Base-by-base conservation (phyloP, 2,329 filamentous ascomycete species). In the Nannizziopsis barbatae region DNA sequence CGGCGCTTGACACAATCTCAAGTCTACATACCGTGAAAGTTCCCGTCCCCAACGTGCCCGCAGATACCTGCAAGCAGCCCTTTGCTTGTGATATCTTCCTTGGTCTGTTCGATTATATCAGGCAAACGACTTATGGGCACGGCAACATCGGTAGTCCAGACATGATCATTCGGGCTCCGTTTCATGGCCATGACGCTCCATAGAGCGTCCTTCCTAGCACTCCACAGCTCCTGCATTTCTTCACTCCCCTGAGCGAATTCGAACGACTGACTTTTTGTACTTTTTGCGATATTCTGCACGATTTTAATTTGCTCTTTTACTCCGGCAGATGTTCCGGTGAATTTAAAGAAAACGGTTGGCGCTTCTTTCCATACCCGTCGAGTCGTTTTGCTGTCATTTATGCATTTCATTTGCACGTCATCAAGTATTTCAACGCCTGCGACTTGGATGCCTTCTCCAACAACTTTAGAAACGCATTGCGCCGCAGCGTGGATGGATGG, bases 391-490 rank as follows among this genome's bases (percentile, higher is more conserved):
- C 68, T 70, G 40, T 66, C 65, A 55, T 83, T 83, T 64, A 83
- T 81, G 62, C 76, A 81, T 53, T 71, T 68, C 79, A 95, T 95
- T 70, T 94, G 88, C 50, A 88, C 83, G 62, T 94, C 88, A 67
- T 95, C 89, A 22, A 95, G 73, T 50, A 95, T 84, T 69, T 95
- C 89, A 38, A 95, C 80, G n/a, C 89, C 89, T 0, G 89, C 88
- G 37, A 95, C 81, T 27, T 85, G 86, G 9, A 95, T 77, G 20
- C 87, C 88, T 46, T 83, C 77, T 39, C 79, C 79, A 3, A 95
- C 88, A 9, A 95, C 86, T 47, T 76, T 76, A 55, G 82, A 80
- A 1, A 92, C 88, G 62, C 86, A 93, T 60, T 82, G 76, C 12
- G 86, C 86, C 1, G 87, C 87, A 54, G 78, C 71, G 40, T 83